Evolutionary conservation across 306 rosid species (phyloP).

Genomic region (Hylodesmum podocarpum): DNA sequence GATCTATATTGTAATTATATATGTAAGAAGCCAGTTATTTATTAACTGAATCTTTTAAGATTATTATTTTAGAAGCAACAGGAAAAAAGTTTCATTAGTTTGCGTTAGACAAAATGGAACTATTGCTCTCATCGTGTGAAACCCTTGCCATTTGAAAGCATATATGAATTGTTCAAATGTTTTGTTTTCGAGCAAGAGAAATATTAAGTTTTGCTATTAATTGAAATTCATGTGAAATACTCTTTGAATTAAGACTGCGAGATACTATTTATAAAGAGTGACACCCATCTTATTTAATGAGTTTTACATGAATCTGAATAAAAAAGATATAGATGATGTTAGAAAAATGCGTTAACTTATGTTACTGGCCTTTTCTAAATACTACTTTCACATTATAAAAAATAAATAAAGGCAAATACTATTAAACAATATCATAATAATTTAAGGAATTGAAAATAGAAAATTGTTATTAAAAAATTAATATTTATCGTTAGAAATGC

Average conservation of each 20-base stretch:
- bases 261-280: no score
- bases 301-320: background rate
- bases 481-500: no score
- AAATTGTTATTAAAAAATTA: no score
- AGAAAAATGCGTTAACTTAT: background rate
- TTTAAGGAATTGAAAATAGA: no score
- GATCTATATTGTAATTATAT: background rate
- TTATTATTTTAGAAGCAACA: background rate
- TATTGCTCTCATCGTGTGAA: background rate
- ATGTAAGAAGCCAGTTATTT: background rate
- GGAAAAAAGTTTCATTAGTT: background rate
- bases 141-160: background rate
- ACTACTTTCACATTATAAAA: no score
- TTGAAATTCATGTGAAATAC: background rate
- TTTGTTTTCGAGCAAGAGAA: background rate
- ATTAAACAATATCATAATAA: no score
- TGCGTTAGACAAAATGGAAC: background rate
- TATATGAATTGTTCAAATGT: background rate
- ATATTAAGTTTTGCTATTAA: background rate
- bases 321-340: background rate
- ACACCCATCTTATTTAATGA: background rate
- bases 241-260: background rate
- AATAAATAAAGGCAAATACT: no score
- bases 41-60: background rate
- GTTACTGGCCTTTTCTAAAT: no score